Conservation (phyloP, 148 eudicot genomes). For the Silene latifolia region DNA sequence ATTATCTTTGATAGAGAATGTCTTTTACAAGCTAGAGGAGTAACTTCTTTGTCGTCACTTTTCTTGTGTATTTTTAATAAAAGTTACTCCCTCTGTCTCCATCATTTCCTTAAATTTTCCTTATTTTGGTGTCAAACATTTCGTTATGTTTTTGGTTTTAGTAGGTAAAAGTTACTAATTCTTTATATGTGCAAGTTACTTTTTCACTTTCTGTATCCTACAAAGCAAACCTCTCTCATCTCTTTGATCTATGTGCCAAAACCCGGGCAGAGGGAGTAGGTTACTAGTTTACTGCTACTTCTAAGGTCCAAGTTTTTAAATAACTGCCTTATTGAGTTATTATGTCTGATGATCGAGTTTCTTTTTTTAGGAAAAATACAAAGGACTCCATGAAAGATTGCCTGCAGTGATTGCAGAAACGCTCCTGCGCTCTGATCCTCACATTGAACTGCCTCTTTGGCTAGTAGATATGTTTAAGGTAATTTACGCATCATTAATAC, state of each 20-base stretch:
- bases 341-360: neutral
- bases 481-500: conserved; percentile 13
- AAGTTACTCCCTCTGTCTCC: neutral
- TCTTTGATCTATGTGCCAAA: too few relatives aligned
- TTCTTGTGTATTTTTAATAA: neutral
- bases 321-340: neutral
- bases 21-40: neutral
- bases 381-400: conserved; percentile 62
- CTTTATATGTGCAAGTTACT: too few relatives aligned
- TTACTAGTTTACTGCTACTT: neutral
- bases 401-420: conserved; percentile 92
- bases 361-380: conserved; percentile 69
- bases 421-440: conserved; percentile 76
- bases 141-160: too few relatives aligned
- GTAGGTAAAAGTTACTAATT: too few relatives aligned
- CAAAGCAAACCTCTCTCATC: too few relatives aligned
- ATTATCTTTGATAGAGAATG: neutral
- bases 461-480: conserved; percentile 89
- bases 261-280: neutral
- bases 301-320: neutral
- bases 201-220: too few relatives aligned
- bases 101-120: too few relatives aligned
- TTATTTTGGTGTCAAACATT: too few relatives aligned
- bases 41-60: neutral
- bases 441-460: conserved; percentile 96